phyloP scores from a whole-genome alignment of 257 asterid genomes.

The Henckelia pumila region DNA sequence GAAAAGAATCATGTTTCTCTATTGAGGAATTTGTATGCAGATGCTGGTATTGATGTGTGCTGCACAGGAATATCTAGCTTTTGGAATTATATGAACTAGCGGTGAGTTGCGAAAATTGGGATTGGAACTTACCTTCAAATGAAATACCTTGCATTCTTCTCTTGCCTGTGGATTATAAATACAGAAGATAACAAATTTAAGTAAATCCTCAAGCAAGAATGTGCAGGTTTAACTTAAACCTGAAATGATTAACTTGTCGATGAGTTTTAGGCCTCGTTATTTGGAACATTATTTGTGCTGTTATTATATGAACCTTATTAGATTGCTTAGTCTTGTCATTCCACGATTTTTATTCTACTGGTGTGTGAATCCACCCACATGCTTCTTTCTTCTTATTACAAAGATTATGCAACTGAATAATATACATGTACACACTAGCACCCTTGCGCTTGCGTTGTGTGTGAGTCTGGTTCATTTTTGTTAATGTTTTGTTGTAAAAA shows the following conservation, averaged over 20 bases:
- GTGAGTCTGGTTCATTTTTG: no score
- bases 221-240: constrained; percentile 3
- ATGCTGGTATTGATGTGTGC: not conserved
- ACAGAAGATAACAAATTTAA: constrained; percentile 16
- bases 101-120: constrained; percentile 17
- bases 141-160: constrained; percentile 36
- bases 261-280: not conserved
- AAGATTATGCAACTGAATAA: not conserved
- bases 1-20: no score
- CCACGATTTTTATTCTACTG: not conserved
- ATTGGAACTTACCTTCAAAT: constrained; percentile 38
- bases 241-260: constrained; percentile 1
- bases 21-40: not conserved
- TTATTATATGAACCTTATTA: not conserved
- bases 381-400: not conserved
- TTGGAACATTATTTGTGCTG: not conserved
- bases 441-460: no score
- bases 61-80: not conserved
- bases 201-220: not conserved
- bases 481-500: no score
- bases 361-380: no score
- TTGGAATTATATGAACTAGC: not conserved
- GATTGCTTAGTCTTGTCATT: not conserved
- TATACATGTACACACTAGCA: no score
- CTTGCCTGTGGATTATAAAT: constrained; percentile 34